A percentile compares a stretch with the other conserved stretches of the same genome.
These are phyloP conservation scores for Trametopsis cervina DNA, from an alignment of 768 basidiomycete genomes.

Conservation along the genomic window DNA sequence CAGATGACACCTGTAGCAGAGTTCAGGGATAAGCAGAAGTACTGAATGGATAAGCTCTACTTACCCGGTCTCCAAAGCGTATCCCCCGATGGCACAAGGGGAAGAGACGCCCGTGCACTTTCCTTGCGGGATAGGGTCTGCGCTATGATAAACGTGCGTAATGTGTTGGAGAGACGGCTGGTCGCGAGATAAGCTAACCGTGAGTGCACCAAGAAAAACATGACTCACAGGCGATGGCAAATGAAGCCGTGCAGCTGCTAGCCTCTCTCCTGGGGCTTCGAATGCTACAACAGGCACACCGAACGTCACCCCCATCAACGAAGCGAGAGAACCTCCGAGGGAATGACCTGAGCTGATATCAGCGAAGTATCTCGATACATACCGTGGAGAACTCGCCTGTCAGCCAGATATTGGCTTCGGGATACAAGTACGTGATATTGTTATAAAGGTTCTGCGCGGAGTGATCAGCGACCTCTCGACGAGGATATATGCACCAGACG, in stretches of 20 bases:
- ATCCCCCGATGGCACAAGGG: conserved; percentile 76
- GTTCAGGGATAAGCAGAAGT: neutral
- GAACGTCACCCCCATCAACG: conserved; percentile 83
- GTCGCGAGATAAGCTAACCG: neutral
- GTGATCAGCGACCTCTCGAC: neutral
- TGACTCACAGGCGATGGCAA: conserved; percentile 73
- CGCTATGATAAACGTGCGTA: conserved; percentile 88
- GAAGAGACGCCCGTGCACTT: conserved; percentile 73
- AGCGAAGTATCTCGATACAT: neutral
- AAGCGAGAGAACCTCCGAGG: conserved; percentile 80
- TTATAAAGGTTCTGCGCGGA: conserved; percentile 76
- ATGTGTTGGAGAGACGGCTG: conserved; percentile 70
- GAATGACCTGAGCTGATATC: conserved; percentile 45
- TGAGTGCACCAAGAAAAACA: neutral
- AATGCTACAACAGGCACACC: conserved; percentile 90
- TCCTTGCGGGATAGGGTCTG: conserved; percentile 89
- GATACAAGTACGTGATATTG: conserved; percentile 88
- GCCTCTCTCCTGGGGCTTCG: conserved; percentile 64
- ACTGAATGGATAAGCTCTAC: conserved; percentile 5
- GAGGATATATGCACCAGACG: conserved; percentile 21
- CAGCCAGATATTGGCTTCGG: conserved; percentile 84
- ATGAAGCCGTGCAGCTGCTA: conserved; percentile 70
- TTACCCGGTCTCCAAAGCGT: conserved; percentile 71
- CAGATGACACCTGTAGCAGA: conserved; percentile 61
- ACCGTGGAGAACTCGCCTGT: conserved; percentile 37